Conservation (phyloP, 495 filamentous ascomycete species). For the Articulospora tetracladia region DNA sequence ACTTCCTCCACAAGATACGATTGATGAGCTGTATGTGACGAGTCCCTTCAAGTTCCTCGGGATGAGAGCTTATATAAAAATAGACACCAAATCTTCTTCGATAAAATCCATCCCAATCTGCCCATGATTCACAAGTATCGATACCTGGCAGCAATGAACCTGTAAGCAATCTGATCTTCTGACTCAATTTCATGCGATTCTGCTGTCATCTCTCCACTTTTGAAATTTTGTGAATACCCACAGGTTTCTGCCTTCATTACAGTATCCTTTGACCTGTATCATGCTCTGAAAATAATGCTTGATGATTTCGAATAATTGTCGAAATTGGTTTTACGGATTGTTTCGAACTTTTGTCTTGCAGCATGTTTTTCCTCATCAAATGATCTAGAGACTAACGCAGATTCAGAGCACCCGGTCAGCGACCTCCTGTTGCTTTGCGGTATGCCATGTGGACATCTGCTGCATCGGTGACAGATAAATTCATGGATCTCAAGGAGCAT, state of each 20-base stretch:
- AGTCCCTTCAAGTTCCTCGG: not conserved
- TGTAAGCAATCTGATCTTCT: constrained; percentile 38
- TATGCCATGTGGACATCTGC: constrained; percentile 95
- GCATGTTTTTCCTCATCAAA: not conserved
- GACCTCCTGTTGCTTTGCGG: constrained; percentile 83
- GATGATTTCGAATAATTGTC: not conserved
- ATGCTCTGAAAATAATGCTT: not conserved
- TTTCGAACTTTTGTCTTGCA: constrained; percentile 21
- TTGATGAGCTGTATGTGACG: constrained; percentile 77
- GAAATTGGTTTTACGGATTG: not conserved
- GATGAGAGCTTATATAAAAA: constrained; percentile 8
- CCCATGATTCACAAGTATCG: constrained; percentile 88
- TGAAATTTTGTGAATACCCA: not conserved
- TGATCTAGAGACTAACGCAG: not conserved
- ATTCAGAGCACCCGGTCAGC: constrained; percentile 64
- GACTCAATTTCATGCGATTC: not conserved
- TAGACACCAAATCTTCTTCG: constrained; percentile 84
- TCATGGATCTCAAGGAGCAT: constrained; percentile 66
- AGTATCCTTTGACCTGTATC: no score
- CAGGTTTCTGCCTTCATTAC: not conserved
- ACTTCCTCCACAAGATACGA: constrained; percentile 78
- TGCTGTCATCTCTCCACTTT: not conserved
- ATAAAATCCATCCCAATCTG: constrained; percentile 78
- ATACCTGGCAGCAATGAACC: constrained; percentile 78
- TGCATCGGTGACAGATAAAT: constrained; percentile 78